phyloP scores from a whole-genome alignment of 345 rosid species.

The Pelargonium nanum region DNA sequence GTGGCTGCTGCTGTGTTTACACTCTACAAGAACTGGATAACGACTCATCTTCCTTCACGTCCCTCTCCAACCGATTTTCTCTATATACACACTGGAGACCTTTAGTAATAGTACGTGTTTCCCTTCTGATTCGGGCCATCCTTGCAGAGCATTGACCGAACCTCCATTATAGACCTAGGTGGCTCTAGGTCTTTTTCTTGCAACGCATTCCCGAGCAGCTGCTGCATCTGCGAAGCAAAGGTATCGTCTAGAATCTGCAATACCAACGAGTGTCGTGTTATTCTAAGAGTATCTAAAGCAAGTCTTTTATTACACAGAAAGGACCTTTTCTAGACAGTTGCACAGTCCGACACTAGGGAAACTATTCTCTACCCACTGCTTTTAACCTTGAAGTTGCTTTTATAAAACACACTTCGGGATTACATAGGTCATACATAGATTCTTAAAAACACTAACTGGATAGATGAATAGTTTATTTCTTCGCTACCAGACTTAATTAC shows the following conservation, averaged over 20 bases:
- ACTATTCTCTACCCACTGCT: too few species aligned
- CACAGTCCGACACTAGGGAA: too few species aligned
- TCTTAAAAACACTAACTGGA: too few species aligned
- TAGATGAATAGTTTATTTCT: too few species aligned
- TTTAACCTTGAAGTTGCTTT: too few species aligned
- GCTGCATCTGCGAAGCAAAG: conserved; percentile 91
- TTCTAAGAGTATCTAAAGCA: background rate
- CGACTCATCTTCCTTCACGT: background rate
- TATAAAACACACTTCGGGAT: too few species aligned
- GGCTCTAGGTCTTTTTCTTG: conserved; percentile 86
- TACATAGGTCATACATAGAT: too few species aligned
- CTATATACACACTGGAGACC: conserved; percentile 3
- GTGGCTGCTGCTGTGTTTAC: too few species aligned
- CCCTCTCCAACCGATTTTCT: background rate
- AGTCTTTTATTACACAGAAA: background rate
- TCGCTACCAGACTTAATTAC: too few species aligned
- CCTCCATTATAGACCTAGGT: conserved; percentile 86
- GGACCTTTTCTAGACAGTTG: too few species aligned
- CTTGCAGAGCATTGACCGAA: conserved; percentile 84
- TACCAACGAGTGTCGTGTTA: background rate
- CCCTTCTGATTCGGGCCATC: conserved; percentile 65
- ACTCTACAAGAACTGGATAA: background rate
- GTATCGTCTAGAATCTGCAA: conserved; percentile 85
- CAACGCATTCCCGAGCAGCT: conserved; percentile 73
- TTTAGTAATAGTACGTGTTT: conserved; percentile 50